Conservation (phyloP, 139 green algal genomes). For the Desmodesmus armatus region DNA sequence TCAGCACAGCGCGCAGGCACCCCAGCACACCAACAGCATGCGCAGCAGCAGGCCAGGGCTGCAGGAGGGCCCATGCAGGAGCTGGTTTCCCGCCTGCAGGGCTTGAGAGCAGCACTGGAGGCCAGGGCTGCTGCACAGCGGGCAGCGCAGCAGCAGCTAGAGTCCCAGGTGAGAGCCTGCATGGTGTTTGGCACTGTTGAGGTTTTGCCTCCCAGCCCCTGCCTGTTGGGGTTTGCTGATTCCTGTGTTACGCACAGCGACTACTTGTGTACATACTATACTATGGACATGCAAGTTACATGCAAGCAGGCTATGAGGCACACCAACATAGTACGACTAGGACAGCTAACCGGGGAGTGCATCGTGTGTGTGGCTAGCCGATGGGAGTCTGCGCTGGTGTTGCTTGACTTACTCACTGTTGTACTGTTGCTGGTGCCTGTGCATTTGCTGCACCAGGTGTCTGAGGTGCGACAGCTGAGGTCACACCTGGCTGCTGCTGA, state of each 20-base stretch:
- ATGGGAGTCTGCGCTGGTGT: no score
- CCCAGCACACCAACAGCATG: neutral
- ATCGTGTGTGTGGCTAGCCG: no score
- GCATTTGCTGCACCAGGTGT: slow-evolving; percentile 7
- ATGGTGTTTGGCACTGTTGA: neutral
- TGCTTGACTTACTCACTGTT: neutral
- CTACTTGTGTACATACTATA: neutral
- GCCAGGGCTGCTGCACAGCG: neutral
- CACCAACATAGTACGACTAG: no score
- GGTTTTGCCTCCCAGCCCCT: neutral
- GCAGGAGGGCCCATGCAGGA: neutral
- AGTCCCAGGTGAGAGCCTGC: slow-evolving; percentile 5
- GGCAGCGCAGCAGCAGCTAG: slow-evolving; percentile 30
- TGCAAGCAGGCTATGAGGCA: no score
- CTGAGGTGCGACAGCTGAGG: slow-evolving; percentile 15
- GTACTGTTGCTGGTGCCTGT: neutral
- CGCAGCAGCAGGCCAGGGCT: neutral
- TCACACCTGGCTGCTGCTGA: slow-evolving; percentile 18
- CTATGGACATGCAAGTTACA: no score
- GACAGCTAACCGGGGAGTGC: no score
- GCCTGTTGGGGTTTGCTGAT: neutral
- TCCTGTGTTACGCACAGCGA: neutral
- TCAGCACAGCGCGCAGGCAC: neutral
- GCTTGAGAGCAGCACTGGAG: neutral
- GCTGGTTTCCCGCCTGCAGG: neutral